Evolutionary conservation across 2,329 filamentous ascomycete genomes (phyloP), one percentile per base, ranked within the genome.

Genomic region (Xylaria sp.): DNA sequence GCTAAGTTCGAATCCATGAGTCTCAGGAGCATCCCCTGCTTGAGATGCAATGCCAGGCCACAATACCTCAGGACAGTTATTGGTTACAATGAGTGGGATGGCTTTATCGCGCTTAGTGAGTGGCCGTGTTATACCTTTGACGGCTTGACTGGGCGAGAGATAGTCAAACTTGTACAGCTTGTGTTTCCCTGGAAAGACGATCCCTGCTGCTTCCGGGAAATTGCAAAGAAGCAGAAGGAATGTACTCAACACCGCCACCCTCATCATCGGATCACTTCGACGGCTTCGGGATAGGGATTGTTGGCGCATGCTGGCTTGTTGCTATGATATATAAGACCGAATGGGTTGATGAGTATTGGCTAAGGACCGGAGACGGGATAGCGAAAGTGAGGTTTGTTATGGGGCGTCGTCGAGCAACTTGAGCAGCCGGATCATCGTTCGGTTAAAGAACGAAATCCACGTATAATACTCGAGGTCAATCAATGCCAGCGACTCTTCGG

Each of bases 11-110:
- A 95, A 96, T 9, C 92, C 93, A 23, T 88, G 89, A 12, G 84
- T 85, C 2, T 85, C 84, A 7, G 92, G 91, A 0, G 90, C 90
- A 15, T 86, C 87, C 25, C 93, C 93, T 56, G 87, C 85, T 76
- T 94, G 91, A 0, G 92, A 94, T 15, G 87, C 86, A 69, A 96
- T 88, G 10, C 89, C 93, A 1, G 93, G 93, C 87, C 91, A 95
- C 71, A 96, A 89, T 0, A 87, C 89, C 23, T 91, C 87, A 10
- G 84, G 83, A 76, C 93, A 97, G 65, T 86, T 85, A 81, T 95
- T 97, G 67, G 89, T 90, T 65, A 96, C 84, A 7, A 89, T 83
- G 31, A 96, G 82, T 7, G 91, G 90, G 48, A 89, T 77, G 12
- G 77, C 57, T 28, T 73, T 76, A 18, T 77, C 75, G 58, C 73